Evolutionary conservation across 2,329 filamentous ascomycete genomes (phyloP).

Genomic region (Hypoxylon sp.): DNA sequence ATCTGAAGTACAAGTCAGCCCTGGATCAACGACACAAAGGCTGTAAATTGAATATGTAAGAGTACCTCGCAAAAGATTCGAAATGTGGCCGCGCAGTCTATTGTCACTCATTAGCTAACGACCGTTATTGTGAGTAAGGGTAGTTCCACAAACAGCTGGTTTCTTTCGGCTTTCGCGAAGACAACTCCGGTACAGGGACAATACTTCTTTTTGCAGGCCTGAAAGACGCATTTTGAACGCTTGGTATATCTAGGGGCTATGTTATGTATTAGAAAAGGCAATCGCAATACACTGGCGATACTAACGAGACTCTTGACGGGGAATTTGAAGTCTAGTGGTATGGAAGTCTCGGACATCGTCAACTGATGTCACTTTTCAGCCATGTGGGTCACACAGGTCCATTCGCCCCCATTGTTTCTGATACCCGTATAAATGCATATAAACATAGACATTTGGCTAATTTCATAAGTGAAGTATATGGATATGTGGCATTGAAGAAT

Average conservation of each 20-base stretch:
- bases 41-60: neutral
- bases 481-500: neutral
- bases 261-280: neutral
- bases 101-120: slow-evolving; percentile 19
- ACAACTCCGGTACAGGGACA: slow-evolving; percentile 88
- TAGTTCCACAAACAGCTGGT: slow-evolving; percentile 69
- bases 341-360: slow-evolving; percentile 25
- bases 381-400: slow-evolving; percentile 2
- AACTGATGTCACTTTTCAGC: slow-evolving; percentile 11
- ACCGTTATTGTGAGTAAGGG: neutral
- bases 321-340: neutral
- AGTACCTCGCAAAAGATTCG: slow-evolving; percentile 71
- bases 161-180: slow-evolving; percentile 86
- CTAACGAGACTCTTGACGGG: neutral
- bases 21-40: slow-evolving; percentile 13
- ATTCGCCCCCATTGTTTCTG: slow-evolving; percentile 23
- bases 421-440: slow-evolving; percentile 6
- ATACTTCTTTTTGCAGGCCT: slow-evolving; percentile 90
- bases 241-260: neutral
- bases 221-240: slow-evolving; percentile 70
- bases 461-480: neutral
- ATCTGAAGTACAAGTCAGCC: slow-evolving; percentile 58
- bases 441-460: too few relatives aligned
- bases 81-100: slow-evolving; percentile 73
- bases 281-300: neutral